Base-by-base conservation (phyloP, 1,284 basidiomycete species). In the Thecaphora frezii region DNA sequence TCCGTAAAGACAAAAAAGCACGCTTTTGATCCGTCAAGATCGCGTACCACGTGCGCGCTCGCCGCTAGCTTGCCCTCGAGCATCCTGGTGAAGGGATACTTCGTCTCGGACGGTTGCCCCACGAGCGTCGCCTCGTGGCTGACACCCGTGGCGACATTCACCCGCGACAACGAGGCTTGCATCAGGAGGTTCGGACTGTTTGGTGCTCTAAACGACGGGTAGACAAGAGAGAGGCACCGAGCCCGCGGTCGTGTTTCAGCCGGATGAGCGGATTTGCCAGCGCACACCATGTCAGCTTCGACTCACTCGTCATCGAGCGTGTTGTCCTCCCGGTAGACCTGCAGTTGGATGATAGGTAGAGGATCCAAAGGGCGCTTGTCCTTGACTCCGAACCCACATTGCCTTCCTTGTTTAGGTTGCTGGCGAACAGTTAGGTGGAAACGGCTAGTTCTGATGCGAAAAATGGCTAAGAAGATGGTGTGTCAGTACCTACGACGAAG, bases 1-100 rank as follows among this genome's bases (percentile, higher is more conserved):
- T 71, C 64, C 21, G 62, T 58, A 25, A 71, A 70, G 38, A 70
- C 56, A 25, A 70, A 70, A 44, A 70, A 67, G 51, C 64, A 67
- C 13, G 64, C 67, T 18, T 49, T 37, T 1, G 48, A 51, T 21
- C 63, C 57, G 44, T 70, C 67, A 0, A 67, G 45, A 23, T 70
- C 67, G 21, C 58, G 53, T 9, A 58, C 64, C 2, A 64, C 56
- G 24, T 70, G 66, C 42, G 58, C 64, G 16, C 52, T 58, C 8
- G 65, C 63, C 2, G 65, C 55, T 7, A 67, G 40, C 13, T 59
- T 54, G 13, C 67, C 67, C 33, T 70, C 67, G 9, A 70, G 54
- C 59, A 68, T 60, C 4, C 64, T 25, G 9, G 59, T 66, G 48
- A 44, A 51, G 0, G 59, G 64, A 46, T 48, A 57, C 19, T 48